Evolutionary conservation across 2,329 filamentous ascomycete species (phyloP).

Genomic region (Calcarisporium arbuscula): DNA sequence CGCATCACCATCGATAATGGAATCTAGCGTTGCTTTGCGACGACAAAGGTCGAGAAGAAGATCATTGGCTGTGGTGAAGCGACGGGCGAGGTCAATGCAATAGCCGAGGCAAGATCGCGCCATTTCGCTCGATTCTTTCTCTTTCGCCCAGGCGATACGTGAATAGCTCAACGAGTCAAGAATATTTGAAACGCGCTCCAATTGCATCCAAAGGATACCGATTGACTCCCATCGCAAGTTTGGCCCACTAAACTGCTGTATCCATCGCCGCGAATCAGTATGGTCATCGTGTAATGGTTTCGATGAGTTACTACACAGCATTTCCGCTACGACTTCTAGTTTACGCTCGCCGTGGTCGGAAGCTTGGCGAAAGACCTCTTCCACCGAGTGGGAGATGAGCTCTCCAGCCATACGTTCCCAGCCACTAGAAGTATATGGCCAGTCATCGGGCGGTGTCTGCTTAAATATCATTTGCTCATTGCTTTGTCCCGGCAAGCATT

Average conservation of each 20-base stretch:
- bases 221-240: slow-evolving; percentile 38
- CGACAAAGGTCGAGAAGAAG: slow-evolving; percentile 29
- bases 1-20: slow-evolving; percentile 32
- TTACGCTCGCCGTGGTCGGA: slow-evolving; percentile 16
- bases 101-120: slow-evolving; percentile 8
- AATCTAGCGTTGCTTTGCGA: slow-evolving; percentile 28
- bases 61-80: slow-evolving; percentile 25
- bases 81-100: slow-evolving; percentile 11
- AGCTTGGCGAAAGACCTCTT: slow-evolving; percentile 23
- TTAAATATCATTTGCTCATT: slow-evolving; percentile 16
- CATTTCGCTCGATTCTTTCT: slow-evolving; percentile 5
- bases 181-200: too few species aligned
- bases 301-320: slow-evolving; percentile 31
- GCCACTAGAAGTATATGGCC: slow-evolving; percentile 14
- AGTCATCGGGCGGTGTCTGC: slow-evolving; percentile 8
- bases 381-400: slow-evolving; percentile 24
- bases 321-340: slow-evolving; percentile 29
- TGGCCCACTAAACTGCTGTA: slow-evolving; percentile 29
- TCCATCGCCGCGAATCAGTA: slow-evolving; percentile 28
- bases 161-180: slow-evolving; percentile 1
- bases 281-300: slow-evolving; percentile 28
- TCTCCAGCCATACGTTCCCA: slow-evolving; percentile 25
- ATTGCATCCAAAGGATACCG: slow-evolving; percentile 25
- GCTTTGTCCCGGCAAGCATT: slow-evolving; percentile 23
- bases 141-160: neutral